phyloP scores from a whole-genome alignment of 495 filamentous ascomycete species.

The Thermothielavioides terrestris region DNA sequence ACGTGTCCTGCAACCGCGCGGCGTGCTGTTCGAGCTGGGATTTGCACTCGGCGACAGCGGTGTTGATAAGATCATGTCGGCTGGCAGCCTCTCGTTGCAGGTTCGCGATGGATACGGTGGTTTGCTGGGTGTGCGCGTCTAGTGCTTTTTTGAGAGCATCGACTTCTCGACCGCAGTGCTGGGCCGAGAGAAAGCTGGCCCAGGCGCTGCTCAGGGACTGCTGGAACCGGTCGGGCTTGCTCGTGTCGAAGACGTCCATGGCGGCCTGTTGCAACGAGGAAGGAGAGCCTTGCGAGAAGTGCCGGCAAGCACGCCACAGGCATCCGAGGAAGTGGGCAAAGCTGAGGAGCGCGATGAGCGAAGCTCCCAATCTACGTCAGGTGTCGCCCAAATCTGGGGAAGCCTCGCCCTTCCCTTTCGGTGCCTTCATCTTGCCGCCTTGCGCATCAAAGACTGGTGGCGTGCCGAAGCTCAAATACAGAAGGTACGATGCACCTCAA shows the following conservation, averaged over 20 bases:
- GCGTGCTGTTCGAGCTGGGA: constrained; percentile 9
- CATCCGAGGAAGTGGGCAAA: too few relatives aligned
- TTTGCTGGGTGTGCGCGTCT: constrained; percentile 9
- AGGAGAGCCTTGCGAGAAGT: background rate
- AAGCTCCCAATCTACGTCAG: too few relatives aligned
- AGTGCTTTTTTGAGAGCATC: constrained; percentile 10
- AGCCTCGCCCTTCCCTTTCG: too few relatives aligned
- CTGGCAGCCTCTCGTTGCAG: constrained; percentile 8
- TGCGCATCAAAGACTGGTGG: too few relatives aligned
- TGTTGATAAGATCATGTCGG: constrained; percentile 9
- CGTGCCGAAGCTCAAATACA: too few relatives aligned
- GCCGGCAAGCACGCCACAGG: too few relatives aligned
- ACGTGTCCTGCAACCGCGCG: constrained; percentile 2
- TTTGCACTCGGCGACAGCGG: constrained; percentile 11
- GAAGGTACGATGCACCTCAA: background rate
- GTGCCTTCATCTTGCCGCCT: too few relatives aligned
- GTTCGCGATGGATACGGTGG: constrained; percentile 8
- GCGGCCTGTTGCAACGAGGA: background rate
- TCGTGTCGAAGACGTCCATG: constrained; percentile 8
- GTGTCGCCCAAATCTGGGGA: too few relatives aligned
- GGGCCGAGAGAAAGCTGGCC: constrained; percentile 20
- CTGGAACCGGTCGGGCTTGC: constrained; percentile 11
- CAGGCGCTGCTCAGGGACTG: constrained; percentile 16
- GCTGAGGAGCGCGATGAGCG: too few relatives aligned
- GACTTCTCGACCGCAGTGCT: constrained; percentile 18